Conservation (phyloP, 2,329 filamentous ascomycete genomes). For the Fusarium sp. region DNA sequence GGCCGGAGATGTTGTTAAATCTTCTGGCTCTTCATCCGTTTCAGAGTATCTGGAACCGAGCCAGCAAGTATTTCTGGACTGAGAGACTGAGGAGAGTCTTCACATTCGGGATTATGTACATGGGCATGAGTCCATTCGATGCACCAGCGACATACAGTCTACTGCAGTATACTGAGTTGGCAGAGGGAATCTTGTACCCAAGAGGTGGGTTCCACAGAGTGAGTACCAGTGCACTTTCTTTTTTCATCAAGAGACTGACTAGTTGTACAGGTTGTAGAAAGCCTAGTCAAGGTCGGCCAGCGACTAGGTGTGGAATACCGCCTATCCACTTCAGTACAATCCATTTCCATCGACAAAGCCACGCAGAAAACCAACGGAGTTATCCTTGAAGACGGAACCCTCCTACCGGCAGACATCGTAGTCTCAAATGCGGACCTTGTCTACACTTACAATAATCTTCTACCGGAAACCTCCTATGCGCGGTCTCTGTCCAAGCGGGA, state of each 20-base stretch:
- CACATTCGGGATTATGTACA: constrained; percentile 85
- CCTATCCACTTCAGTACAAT: constrained; percentile 67
- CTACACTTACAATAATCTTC: constrained; percentile 78
- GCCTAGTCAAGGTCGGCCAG: constrained; percentile 72
- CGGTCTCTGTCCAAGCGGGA: constrained; percentile 58
- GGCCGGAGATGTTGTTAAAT: constrained; percentile 68
- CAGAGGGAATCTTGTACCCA: constrained; percentile 82
- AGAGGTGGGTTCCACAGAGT: constrained; percentile 74
- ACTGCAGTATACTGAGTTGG: constrained; percentile 78
- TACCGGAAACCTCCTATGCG: constrained; percentile 61
- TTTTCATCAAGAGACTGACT: background rate
- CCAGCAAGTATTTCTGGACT: constrained; percentile 75
- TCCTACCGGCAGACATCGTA: constrained; percentile 72
- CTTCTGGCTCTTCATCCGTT: constrained; percentile 75
- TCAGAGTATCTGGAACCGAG: constrained; percentile 75
- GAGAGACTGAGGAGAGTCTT: constrained; percentile 77
- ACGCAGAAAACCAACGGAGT: constrained; percentile 66
- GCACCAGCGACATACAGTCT: constrained; percentile 80
- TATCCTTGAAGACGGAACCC: constrained; percentile 66
- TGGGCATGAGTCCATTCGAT: constrained; percentile 84
- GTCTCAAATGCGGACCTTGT: constrained; percentile 80
- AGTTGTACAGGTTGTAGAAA: constrained; percentile 63
- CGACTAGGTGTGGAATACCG: constrained; percentile 72
- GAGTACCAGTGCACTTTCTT: background rate
- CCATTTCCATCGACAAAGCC: constrained; percentile 61